Evolutionary conservation across 768 basidiomycete species (phyloP), one percentile per base, ranked within the genome.

Genomic region (Psilocybe cyanescens): DNA sequence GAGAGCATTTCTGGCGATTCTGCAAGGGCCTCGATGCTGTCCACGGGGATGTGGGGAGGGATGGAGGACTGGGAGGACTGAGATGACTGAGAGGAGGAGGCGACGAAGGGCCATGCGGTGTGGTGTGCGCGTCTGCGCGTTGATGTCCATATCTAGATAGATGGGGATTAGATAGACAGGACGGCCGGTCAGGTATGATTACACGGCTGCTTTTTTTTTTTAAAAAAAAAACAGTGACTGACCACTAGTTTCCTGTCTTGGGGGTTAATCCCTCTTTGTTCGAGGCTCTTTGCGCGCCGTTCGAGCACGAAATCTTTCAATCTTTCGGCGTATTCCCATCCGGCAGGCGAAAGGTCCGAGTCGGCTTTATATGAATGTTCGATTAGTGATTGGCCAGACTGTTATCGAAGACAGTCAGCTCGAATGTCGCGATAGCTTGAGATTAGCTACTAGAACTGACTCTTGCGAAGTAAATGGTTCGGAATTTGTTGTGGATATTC

Each of bases 321-420:
- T 44, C 82, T 83, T 66, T 94, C 91, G 2, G 96, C 90, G 66
- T 99, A 99, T 61, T 97, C 95, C 93, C 94, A 95, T 2, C 97
- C 97, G 0, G 89, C 90, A 2, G 93, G 91, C 1, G 96, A 97
- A 8, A 99, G 84, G 74, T 99, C 97, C 1, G 96, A 95, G 70
- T 99, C 97, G 39, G 97, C 96, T 77, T 96, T 97, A 82, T 96
- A 99, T 4, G 97, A 99, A 72, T 99, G 97, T 72, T 99, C 97
- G 67, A 98, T 95, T 60, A 98, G 81, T 11, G 95, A 97, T 82
- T 96, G 95, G n/a, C 97, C 97, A 16, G 96, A 97, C 95, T 97
- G 67, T 17, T 54, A 24, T 35, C 52, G 19, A 28, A 31, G 8
- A 45, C 30, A 44, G 52, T 17, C 3, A 47, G 35, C 49, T 39